phyloP scores from a whole-genome alignment of 805 yeast species.

The Kazachstania martiniae region DNA sequence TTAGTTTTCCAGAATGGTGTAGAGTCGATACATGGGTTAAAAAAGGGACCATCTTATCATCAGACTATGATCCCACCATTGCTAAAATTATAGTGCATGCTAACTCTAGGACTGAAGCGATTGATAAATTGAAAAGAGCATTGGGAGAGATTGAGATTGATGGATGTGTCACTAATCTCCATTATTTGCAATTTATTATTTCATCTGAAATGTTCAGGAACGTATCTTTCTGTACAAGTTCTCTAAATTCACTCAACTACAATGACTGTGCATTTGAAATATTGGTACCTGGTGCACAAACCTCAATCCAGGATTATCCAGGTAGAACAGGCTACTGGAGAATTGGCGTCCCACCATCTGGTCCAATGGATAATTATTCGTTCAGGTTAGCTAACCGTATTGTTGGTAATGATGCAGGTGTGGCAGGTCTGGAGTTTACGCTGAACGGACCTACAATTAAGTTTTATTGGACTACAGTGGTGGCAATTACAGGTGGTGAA shows the following conservation, averaged over 20 bases:
- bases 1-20: conserved; percentile 80
- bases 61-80: conserved; percentile 92
- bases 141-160: conserved; percentile 75
- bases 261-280: conserved; percentile 79
- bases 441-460: conserved; percentile 74
- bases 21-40: conserved; percentile 92
- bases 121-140: conserved; percentile 66
- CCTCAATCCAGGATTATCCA: conserved; percentile 93
- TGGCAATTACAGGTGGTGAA: conserved; percentile 83
- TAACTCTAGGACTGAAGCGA: conserved; percentile 74
- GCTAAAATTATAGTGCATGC: conserved; percentile 97
- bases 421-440: conserved; percentile 89
- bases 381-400: conserved; percentile 82
- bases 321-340: conserved; percentile 66
- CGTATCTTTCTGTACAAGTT: conserved; percentile 79
- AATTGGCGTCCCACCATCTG: conserved; percentile 93
- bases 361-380: conserved; percentile 93
- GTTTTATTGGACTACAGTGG: conserved; percentile 70
- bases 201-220: conserved; percentile 73
- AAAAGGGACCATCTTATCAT: conserved; percentile 77
- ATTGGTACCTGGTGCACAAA: conserved; percentile 83
- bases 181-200: conserved; percentile 79
- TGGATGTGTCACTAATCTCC: conserved; percentile 85
- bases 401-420: conserved; percentile 72
- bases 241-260: conserved; percentile 72